phyloP scores from a whole-genome alignment of 2,329 filamentous ascomycete genomes.

The Ophiostoma novo-ulmi region DNA sequence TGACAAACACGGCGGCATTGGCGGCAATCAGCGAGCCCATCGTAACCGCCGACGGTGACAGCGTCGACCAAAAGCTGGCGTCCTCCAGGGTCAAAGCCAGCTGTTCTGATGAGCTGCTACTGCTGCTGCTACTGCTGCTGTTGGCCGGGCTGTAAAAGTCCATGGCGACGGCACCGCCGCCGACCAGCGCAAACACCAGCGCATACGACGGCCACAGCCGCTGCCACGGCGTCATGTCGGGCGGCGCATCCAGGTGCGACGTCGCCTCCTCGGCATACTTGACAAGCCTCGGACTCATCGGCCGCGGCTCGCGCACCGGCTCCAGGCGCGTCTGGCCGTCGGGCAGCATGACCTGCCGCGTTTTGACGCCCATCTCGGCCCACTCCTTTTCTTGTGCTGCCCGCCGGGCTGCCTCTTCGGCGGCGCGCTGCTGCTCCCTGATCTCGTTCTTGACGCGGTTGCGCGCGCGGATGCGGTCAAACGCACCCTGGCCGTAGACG shows the following conservation, averaged over 20 bases:
- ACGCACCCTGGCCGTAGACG: slow-evolving; percentile 53
- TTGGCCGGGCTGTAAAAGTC: background rate
- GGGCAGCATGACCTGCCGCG: slow-evolving; percentile 19
- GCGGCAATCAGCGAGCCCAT: slow-evolving; percentile 55
- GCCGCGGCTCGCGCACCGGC: slow-evolving; percentile 16
- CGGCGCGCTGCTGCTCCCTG: slow-evolving; percentile 32
- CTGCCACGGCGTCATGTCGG: slow-evolving; percentile 48
- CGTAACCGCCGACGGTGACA: slow-evolving; percentile 60
- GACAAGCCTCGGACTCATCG: slow-evolving; percentile 38
- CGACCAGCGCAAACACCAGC: slow-evolving; percentile 43
- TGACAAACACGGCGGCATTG: slow-evolving; percentile 53
- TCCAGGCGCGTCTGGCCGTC: slow-evolving; percentile 35
- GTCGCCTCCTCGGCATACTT: slow-evolving; percentile 44
- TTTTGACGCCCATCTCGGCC: slow-evolving; percentile 40
- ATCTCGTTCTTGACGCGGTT: slow-evolving; percentile 48
- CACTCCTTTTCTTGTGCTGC: slow-evolving; percentile 24
- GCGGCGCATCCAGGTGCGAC: slow-evolving; percentile 48
- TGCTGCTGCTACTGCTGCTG: too few species aligned
- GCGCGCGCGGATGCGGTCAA: slow-evolving; percentile 53
- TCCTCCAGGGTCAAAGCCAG: slow-evolving; percentile 25
- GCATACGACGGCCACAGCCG: slow-evolving; percentile 53
- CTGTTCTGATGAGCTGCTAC: background rate
- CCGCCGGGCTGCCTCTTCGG: slow-evolving; percentile 33
- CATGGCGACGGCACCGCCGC: slow-evolving; percentile 36
- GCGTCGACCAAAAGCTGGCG: slow-evolving; percentile 52